These are phyloP conservation scores for Crataegus laevigata DNA, from an alignment of 306 rosid species.

Conservation along the genomic window DNA sequence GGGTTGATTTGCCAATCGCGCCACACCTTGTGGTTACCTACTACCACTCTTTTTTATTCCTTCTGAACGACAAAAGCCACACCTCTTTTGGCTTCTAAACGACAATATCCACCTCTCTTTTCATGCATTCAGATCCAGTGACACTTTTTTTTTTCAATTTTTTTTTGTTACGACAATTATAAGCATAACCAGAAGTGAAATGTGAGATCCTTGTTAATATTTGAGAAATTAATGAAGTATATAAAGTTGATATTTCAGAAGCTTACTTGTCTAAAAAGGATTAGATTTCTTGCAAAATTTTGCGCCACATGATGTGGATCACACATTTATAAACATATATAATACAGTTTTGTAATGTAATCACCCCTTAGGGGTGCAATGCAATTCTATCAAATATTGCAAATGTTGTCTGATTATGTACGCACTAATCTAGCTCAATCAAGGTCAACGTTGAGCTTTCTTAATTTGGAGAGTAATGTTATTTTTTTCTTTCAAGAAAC, in stretches of 20 bases:
- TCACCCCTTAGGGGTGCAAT: neutral
- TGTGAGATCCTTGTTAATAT: neutral
- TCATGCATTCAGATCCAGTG: neutral
- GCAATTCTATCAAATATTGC: neutral
- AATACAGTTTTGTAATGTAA: neutral
- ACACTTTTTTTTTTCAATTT: neutral
- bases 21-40: no score
- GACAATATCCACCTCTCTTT: neutral
- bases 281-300: neutral
- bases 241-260: neutral
- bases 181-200: neutral
- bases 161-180: neutral
- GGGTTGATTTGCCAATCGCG: no score
- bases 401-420: neutral
- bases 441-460: slow-evolving; percentile 1
- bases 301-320: neutral
- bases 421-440: neutral
- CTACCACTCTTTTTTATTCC: neutral
- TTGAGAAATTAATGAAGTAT: neutral
- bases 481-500: no score
- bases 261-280: neutral
- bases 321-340: neutral
- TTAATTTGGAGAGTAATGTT: neutral
- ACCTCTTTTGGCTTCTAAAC: neutral
- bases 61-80: neutral